Evolutionary conservation across 2,329 filamentous ascomycete species (phyloP), one percentile per base, ranked within the genome.

Genomic region (Fusarium papillatum): DNA sequence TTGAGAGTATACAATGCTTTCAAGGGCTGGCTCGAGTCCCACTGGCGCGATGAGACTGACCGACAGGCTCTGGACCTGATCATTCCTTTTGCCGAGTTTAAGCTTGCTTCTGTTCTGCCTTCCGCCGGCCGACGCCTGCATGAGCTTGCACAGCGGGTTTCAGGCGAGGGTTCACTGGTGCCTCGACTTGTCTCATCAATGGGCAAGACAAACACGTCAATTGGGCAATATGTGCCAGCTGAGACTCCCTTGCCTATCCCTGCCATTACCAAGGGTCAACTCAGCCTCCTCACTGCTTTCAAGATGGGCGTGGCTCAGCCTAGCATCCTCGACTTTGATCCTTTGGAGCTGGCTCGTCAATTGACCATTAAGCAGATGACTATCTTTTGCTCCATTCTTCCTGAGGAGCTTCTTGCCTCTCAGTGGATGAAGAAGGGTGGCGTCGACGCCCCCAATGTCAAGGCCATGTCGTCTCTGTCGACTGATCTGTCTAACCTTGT

Each of bases 1-100:
- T 87, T 99, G 60, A 92, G 97, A 64, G 95, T 98, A 2, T 98
- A 97, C 87, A 98, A 99, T 82, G 93, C 95, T 68, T 95, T 99
- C 88, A 99, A 99, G 84, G 94, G 95, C 50, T 99, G 97, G 97
- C 87, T 99, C 24, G 97, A 98, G 85, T 97, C 94, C 9, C 95
- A 99, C 84, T 99, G 97, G 96, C 92, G 94, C 60, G 92, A 95
- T 74, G 92, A 95, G 70, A 92, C 93, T 14, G 97, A 99, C 82
- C 90, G 91, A 65, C 89, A 91, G 16, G 95, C 96, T 2, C 87
- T 99, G 11, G 87, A 90, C 1, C 87, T 94, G 61, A 97, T 99
- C 74, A 88, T 93, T 39, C 88, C 91, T 1, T 99, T 99, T 83
- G 95, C 96, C 3, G 91, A 93, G 76, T 89, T 90, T 59, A 93